Base-by-base conservation (phyloP, 2,329 filamentous ascomycete genomes). In the Pezicula radicicola region DNA sequence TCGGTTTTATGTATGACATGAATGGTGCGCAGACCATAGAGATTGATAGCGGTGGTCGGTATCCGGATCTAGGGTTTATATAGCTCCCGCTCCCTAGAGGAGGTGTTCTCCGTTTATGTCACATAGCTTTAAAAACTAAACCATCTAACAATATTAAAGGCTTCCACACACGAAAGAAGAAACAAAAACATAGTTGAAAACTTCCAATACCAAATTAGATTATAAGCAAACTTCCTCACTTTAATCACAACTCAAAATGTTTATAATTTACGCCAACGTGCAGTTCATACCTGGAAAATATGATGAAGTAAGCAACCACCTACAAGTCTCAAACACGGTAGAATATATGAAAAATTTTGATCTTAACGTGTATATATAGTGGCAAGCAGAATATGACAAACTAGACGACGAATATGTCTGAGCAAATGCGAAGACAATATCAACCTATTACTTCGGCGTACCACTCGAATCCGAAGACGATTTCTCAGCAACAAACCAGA, bases 381-480 rank as follows among this genome's bases (percentile, higher is more conserved):
- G 70, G 70, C 69, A 73, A 68, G 58, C 65, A 9, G 69, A 68
- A 8, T 73, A 71, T 55, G 68, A 72, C 51, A 63, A 66, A 21
- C 69, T 72, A 25, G 70, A 65, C 30, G 55, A 58, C 28, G n/a
- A n/a, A n/a, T 67, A 73, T 45, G 70, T 72, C 53, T 64, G 49
- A 52, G 53, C 48, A 46, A 57, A 64, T 6, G 69, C 72, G 54
- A 64, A 62, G 39, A 68, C 66, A 10, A 72, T 69, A 1, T 60
- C 68, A 55, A 66, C 70, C 2, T 74, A 73, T 61, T 74, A 73
- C 63, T 74, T 75, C 55, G 71, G 70, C 47, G 67, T 74, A 43
- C 71, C 70, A 6, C 49, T 65, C 41, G 66, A 69, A 55, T 66
- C 67, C 56, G 63, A 60, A 13, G 56, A 67, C 45, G 60, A 69